Evolutionary conservation across 108 stramenopile species (phyloP).

Genomic region (Skeletonema marinoi): DNA sequence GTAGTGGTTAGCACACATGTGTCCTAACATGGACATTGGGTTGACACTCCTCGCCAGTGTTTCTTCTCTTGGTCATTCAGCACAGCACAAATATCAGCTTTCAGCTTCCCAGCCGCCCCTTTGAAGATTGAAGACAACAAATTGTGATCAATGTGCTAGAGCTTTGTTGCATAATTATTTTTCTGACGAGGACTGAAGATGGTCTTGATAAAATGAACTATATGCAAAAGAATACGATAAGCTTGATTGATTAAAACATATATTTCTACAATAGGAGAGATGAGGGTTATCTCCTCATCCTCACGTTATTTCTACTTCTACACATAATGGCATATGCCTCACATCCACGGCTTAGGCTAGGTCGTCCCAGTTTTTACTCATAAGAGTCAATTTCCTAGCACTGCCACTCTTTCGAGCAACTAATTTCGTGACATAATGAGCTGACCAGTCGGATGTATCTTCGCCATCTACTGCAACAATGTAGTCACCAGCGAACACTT

Average conservation of each 20-base stretch:
- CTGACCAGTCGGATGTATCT: conserved; percentile 71
- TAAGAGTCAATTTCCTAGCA: neutral
- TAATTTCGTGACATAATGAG: conserved; percentile 68
- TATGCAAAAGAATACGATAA: no score
- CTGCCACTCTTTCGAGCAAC: conserved; percentile 48
- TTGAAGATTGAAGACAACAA: no score
- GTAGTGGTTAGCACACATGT: no score
- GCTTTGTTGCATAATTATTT: no score
- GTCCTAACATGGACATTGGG: conserved; percentile 56
- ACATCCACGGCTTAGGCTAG: neutral
- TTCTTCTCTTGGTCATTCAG: conserved; percentile 49
- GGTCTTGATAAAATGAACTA: no score
- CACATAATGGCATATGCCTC: neutral
- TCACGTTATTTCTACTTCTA: neutral
- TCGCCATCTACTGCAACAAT: conserved; percentile 80
- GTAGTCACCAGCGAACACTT: conserved; percentile 66
- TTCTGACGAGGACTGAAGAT: no score
- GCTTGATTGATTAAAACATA: neutral
- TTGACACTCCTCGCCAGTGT: conserved; percentile 32
- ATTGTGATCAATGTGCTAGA: no score
- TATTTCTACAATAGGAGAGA: neutral
- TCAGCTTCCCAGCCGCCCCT: conserved; percentile 19
- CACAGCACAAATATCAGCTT: conserved; percentile 8
- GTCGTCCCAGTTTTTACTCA: neutral
- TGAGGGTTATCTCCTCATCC: neutral